Conservation (phyloP, 2,329 filamentous ascomycete species). For the Hypoxylon rubiginosum region DNA sequence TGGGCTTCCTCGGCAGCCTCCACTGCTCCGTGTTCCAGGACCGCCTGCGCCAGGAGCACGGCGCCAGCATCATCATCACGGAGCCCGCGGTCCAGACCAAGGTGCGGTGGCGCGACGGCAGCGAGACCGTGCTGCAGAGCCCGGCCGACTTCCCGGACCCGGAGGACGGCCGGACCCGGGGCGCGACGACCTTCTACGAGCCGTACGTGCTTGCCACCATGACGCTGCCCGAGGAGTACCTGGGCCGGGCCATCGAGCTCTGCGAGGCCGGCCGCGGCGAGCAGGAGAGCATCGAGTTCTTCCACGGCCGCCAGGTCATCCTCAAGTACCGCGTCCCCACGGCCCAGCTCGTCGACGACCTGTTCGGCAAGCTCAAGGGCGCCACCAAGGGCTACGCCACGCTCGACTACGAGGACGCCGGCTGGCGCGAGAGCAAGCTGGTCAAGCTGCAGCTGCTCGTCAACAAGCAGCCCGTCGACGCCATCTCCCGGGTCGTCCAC, state of each 20-base stretch:
- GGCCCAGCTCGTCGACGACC: slow-evolving; percentile 92
- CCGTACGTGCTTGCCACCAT: slow-evolving; percentile 79
- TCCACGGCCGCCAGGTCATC: slow-evolving; percentile 92
- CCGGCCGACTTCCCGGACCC: slow-evolving; percentile 87
- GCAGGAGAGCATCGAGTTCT: slow-evolving; percentile 90
- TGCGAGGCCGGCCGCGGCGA: slow-evolving; percentile 91
- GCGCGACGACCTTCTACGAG: slow-evolving; percentile 63
- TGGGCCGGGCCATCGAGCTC: slow-evolving; percentile 94
- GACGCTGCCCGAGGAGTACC: slow-evolving; percentile 92
- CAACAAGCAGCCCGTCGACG: slow-evolving; percentile 93
- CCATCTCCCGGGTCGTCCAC: slow-evolving; percentile 92
- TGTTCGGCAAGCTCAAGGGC: slow-evolving; percentile 96
- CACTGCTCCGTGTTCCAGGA: slow-evolving; percentile 99
- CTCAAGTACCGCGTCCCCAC: slow-evolving; percentile 92
- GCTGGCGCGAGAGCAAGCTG: slow-evolving; percentile 83
- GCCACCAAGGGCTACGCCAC: slow-evolving; percentile 95
- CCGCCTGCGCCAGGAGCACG: slow-evolving; percentile 92
- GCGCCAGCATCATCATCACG: slow-evolving; percentile 94
- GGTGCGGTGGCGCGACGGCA: slow-evolving; percentile 82
- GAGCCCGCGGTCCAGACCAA: slow-evolving; percentile 95
- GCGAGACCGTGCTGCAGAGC: slow-evolving; percentile 83
- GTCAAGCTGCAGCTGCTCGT: slow-evolving; percentile 93
- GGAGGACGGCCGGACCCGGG: slow-evolving; percentile 62
- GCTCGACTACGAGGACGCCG: slow-evolving; percentile 96
- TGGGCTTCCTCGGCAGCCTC: slow-evolving; percentile 95